Evolutionary conservation across 495 filamentous ascomycete species (phyloP).

Genomic region (Penicillium turbatum): DNA sequence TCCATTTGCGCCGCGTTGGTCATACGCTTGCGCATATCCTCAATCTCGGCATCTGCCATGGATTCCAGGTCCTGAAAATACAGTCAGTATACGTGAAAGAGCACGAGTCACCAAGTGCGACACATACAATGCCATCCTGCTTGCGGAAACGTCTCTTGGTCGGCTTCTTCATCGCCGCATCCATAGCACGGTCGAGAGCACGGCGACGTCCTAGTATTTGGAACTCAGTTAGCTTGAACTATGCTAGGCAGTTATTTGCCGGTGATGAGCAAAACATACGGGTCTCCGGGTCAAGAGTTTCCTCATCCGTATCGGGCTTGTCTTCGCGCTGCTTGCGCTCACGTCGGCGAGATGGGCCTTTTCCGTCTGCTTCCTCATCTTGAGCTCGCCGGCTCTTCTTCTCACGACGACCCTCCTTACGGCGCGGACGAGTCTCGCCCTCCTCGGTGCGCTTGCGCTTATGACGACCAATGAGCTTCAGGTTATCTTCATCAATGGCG

Average conservation of each 20-base stretch:
- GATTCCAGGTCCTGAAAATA: slow-evolving; percentile 74
- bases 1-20: slow-evolving; percentile 85
- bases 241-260: neutral
- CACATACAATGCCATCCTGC: slow-evolving; percentile 82
- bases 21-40: slow-evolving; percentile 84
- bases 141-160: slow-evolving; percentile 69
- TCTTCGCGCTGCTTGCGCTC: slow-evolving; percentile 46
- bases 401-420: slow-evolving; percentile 71
- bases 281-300: slow-evolving; percentile 53
- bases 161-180: slow-evolving; percentile 79
- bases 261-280: slow-evolving; percentile 31
- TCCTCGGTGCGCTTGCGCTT: slow-evolving; percentile 76
- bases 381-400: slow-evolving; percentile 64
- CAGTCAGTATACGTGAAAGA: slow-evolving; percentile 10
- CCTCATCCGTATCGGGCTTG: slow-evolving; percentile 58
- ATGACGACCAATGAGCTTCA: slow-evolving; percentile 66
- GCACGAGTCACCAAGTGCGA: neutral
- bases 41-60: slow-evolving; percentile 84
- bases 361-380: slow-evolving; percentile 53
- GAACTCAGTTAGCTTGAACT: slow-evolving; percentile 6
- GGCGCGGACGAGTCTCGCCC: slow-evolving; percentile 55
- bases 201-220: slow-evolving; percentile 55
- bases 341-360: slow-evolving; percentile 49
- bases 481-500: slow-evolving; percentile 82
- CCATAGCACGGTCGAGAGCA: slow-evolving; percentile 80